Conservation (phyloP, 2,329 filamentous ascomycete genomes). For the Aspergillus uvarum region DNA sequence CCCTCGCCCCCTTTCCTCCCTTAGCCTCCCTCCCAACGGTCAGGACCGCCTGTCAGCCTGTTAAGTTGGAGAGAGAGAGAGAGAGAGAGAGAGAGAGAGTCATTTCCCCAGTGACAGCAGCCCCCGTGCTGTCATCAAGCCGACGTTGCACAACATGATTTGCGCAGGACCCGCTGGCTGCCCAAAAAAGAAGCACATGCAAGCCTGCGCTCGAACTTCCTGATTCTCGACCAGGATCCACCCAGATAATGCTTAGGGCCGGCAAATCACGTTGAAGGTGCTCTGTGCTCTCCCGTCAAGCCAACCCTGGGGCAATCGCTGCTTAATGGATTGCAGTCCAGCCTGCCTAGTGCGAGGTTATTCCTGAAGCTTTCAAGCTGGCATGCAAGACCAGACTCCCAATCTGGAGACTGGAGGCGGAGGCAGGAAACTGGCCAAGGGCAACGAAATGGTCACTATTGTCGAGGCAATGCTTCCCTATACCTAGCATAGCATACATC, state of each 20-base stretch:
- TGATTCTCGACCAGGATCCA: conserved; percentile 22
- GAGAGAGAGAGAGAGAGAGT: background rate
- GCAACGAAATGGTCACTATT: background rate
- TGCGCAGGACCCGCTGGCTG: conserved; percentile 25
- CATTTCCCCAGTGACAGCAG: conserved; percentile 11
- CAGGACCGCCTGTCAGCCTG: conserved; percentile 11
- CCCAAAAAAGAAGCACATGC: conserved; percentile 24
- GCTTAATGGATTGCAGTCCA: conserved; percentile 10
- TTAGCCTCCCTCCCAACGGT: conserved; percentile 1
- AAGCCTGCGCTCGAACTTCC: conserved; percentile 14
- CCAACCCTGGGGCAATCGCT: conserved; percentile 16
- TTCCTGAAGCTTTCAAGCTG: conserved; percentile 5
- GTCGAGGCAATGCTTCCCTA: background rate
- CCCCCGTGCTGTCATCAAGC: conserved; percentile 14
- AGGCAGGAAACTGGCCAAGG: conserved; percentile 5
- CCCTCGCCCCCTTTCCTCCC: background rate
- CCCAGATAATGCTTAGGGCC: conserved; percentile 20
- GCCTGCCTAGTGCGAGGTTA: conserved; percentile 9
- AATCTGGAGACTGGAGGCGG: background rate
- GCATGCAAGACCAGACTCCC: background rate
- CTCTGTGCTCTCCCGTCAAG: conserved; percentile 17
- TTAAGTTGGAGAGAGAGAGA: conserved; percentile 9
- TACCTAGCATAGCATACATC: conserved; percentile 16
- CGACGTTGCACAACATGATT: conserved; percentile 25
- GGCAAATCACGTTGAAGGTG: conserved; percentile 18